Conservation (phyloP, 345 rosid species). For the Pseudoturritis turrita region DNA sequence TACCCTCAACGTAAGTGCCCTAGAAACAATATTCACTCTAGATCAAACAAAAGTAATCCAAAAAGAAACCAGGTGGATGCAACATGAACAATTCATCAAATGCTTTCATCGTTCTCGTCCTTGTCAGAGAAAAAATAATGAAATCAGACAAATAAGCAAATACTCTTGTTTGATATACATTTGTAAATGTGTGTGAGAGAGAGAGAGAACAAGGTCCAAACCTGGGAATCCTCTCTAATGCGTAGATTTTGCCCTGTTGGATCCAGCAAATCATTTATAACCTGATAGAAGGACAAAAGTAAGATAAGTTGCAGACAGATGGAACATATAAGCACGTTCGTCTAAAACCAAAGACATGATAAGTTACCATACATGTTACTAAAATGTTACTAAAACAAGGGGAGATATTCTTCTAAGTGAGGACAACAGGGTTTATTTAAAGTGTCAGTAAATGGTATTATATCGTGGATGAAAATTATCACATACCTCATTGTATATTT, state of each 20-base stretch:
- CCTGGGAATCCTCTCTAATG: conserved; percentile 83
- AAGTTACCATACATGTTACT: neutral
- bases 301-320: neutral
- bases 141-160: neutral
- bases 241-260: conserved; percentile 79
- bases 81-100: neutral
- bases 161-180: neutral
- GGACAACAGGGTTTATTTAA: neutral
- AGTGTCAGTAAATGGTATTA: neutral
- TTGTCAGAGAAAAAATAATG: neutral
- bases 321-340: neutral
- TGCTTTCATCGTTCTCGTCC: neutral
- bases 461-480: neutral
- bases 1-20: conserved; percentile 88
- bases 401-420: neutral
- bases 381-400: conserved; percentile 4
- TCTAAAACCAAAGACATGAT: neutral
- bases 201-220: conserved; percentile 18
- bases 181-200: neutral
- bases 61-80: too few relatives aligned
- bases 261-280: conserved; percentile 81
- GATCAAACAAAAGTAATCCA: conserved; percentile 17
- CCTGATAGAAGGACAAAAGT: conserved; percentile 37
- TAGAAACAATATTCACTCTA: conserved; percentile 26
- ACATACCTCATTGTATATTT: conserved; percentile 77